These are phyloP conservation scores for Collybiopsis luxurians DNA, from an alignment of 768 basidiomycete genomes.

Conservation along the genomic window DNA sequence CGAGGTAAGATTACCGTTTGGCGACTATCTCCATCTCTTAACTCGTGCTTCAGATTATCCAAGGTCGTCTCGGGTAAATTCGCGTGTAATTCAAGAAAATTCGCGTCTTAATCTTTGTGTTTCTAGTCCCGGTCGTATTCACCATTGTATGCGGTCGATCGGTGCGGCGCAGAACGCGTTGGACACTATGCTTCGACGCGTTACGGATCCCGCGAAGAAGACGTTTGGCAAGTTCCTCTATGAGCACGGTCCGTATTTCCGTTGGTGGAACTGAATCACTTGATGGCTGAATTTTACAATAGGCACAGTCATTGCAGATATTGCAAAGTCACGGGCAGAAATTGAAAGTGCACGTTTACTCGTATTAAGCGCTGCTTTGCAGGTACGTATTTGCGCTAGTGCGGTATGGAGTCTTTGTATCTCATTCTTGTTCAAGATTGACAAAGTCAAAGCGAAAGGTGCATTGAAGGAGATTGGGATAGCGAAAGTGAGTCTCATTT, in stretches of 20 bases:
- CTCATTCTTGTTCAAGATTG: constrained; percentile 54
- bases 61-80: constrained; percentile 87
- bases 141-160: constrained; percentile 97
- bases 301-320: constrained; percentile 89
- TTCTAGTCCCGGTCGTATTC: constrained; percentile 86
- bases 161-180: constrained; percentile 84
- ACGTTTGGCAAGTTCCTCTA: constrained; percentile 93
- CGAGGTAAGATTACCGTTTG: constrained; percentile 49
- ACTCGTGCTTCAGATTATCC: constrained; percentile 60
- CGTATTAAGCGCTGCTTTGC: constrained; percentile 88
- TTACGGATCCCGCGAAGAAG: constrained; percentile 88
- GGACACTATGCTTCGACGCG: constrained; percentile 84
- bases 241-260: constrained; percentile 71
- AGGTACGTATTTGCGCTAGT: too few relatives aligned
- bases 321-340: constrained; percentile 90
- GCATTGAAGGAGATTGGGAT: constrained; percentile 97
- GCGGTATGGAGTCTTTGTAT: too few relatives aligned
- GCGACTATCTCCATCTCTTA: not conserved
- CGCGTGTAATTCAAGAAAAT: not conserved
- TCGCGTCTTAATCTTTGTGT: not conserved
- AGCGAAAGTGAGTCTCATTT: constrained; percentile 66
- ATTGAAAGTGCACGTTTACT: constrained; percentile 87
- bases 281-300: not conserved
- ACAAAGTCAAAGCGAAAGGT: constrained; percentile 87
- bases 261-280: not conserved